phyloP scores from a whole-genome alignment of 106 monocot species.

The Dendrobium catenatum region DNA sequence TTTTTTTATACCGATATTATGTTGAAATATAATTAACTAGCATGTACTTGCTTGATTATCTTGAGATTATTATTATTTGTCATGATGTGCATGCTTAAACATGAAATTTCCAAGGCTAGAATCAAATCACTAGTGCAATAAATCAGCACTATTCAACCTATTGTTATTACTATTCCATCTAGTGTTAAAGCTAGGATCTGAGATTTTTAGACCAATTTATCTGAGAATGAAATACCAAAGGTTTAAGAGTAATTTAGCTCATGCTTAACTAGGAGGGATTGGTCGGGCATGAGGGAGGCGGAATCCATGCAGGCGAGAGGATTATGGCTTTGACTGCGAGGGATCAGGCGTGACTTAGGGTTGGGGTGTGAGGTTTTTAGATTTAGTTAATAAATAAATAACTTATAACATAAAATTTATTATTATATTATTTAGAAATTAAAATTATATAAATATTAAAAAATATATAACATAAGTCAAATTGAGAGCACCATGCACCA shows the following conservation, averaged over 20 bases:
- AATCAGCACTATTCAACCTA: neutral
- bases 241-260: neutral
- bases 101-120: constrained; percentile 1
- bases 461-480: too few relatives aligned
- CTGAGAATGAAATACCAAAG: neutral
- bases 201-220: neutral
- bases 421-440: too few relatives aligned
- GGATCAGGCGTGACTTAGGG: too few relatives aligned
- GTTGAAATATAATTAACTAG: neutral
- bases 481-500: too few relatives aligned
- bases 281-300: too few relatives aligned
- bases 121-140: neutral
- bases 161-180: neutral
- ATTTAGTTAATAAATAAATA: too few relatives aligned
- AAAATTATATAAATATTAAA: too few relatives aligned
- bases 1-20: neutral
- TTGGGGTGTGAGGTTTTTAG: too few relatives aligned
- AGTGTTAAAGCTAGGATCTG: neutral
- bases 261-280: too few relatives aligned
- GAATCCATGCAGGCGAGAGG: too few relatives aligned
- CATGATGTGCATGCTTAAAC: neutral
- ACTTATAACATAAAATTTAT: too few relatives aligned
- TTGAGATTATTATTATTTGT: neutral
- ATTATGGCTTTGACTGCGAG: too few relatives aligned
- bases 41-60: constrained; percentile 1